Evolutionary conservation across 1,284 basidiomycete genomes (phyloP), one percentile per base, ranked within the genome.

Genomic region (Papiliotrema flavescens): DNA sequence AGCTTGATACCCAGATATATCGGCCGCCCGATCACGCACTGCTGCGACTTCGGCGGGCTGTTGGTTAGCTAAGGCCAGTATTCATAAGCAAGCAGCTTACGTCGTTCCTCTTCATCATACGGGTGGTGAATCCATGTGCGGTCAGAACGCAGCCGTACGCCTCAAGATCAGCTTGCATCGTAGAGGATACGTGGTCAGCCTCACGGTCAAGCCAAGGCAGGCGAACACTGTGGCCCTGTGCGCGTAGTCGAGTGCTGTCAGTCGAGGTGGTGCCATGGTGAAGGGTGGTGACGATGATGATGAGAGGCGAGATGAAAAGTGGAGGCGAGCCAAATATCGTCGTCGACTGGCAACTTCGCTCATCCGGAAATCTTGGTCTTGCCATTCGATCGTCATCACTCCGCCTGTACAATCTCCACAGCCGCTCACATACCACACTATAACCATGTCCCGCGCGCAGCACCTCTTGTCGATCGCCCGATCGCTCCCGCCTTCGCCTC

Each of bases 401-500:
- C 45, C 45, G 23, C 45, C 19, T 28, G 24, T 26, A 32, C 45
- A 20, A 47, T 28, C 24, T n/a, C 7, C 44, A 23, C 14, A 36
- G 9, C 44, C 23, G 28, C 19, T 34, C 19, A 15, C 20, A 36
- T 22, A 28, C 41, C 37, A 26, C 40, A 9, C 7, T 37, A 41
- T 20, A 11, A 32, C 23, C 20, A 62, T 57, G 61, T 60, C 61
- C 45, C 54, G 53, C 17, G 26, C 57, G 42, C 39, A 47, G 36
- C 61, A 60, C 20, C 60, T 73, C 28, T 49, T 68, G 42, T 51
- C 59, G 13, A 53, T 70, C 28, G 59, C 65, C 43, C 66, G 66
- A 48, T 56, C 69, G 8, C 55, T 74, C 36, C 69, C 67, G 15
- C 54, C 66, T 17, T 67, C 70, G 17, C 73, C 73, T 2, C 62